Conservation (phyloP, 2,329 filamentous ascomycete genomes). For the Neofusicoccum cordaticola region DNA sequence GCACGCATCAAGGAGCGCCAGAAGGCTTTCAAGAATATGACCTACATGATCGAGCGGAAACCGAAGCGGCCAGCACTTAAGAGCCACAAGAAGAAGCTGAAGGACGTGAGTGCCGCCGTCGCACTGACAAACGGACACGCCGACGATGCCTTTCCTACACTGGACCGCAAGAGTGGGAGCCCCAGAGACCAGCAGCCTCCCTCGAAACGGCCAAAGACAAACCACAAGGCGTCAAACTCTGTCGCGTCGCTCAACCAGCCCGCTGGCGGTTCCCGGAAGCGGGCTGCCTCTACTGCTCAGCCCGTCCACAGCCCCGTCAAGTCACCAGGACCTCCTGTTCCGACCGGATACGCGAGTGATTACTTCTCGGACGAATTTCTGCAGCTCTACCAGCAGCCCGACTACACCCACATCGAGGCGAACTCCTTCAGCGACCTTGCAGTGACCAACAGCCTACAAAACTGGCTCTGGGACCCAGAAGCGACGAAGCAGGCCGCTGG, state of each 20-base stretch:
- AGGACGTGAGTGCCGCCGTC: slow-evolving; percentile 58
- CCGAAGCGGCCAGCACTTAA: slow-evolving; percentile 73
- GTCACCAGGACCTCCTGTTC: slow-evolving; percentile 61
- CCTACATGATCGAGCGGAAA: slow-evolving; percentile 57
- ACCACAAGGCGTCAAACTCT: slow-evolving; percentile 75
- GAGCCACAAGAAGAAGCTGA: slow-evolving; percentile 83
- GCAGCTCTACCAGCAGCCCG: slow-evolving; percentile 66
- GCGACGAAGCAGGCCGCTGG: slow-evolving; percentile 67
- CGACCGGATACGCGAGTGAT: slow-evolving; percentile 62
- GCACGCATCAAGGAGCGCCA: slow-evolving; percentile 74
- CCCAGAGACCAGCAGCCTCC: slow-evolving; percentile 58
- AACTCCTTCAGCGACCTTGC: slow-evolving; percentile 77
- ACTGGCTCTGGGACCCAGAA: slow-evolving; percentile 74
- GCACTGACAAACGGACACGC: slow-evolving; percentile 61
- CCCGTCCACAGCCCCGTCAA: slow-evolving; percentile 61
- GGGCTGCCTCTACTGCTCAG: slow-evolving; percentile 50
- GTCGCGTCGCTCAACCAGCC: slow-evolving; percentile 66
- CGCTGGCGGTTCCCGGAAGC: slow-evolving; percentile 61
- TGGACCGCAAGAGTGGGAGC: slow-evolving; percentile 49
- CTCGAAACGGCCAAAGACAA: slow-evolving; percentile 76
- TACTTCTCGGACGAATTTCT: slow-evolving; percentile 74
- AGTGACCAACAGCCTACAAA: slow-evolving; percentile 70
- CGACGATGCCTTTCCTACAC: slow-evolving; percentile 41
- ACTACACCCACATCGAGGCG: slow-evolving; percentile 56
- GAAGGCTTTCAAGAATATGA: slow-evolving; percentile 57